Conservation (phyloP, 305 asterid genomes). For the Solanum hybrid region DNA sequence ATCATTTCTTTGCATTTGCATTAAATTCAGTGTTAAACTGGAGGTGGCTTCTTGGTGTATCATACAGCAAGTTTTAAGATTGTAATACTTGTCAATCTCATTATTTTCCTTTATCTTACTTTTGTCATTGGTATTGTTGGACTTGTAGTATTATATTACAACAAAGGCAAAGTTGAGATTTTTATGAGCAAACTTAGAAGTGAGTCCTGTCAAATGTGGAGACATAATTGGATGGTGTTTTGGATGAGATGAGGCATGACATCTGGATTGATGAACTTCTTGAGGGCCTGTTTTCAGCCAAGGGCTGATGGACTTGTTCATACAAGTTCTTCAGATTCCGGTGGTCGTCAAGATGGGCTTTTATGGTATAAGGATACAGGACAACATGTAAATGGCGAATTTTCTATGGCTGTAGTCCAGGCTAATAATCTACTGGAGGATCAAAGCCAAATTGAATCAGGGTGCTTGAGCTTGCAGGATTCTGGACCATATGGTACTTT, state of each 20-base stretch:
- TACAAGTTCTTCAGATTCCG: constrained; percentile 54
- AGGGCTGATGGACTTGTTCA: constrained; percentile 44
- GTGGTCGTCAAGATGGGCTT: constrained; percentile 83
- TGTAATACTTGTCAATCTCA: not conserved
- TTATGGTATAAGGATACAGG: constrained; percentile 88
- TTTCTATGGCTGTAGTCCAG: constrained; percentile 96
- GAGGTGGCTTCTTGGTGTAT: not conserved
- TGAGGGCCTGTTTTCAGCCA: constrained; percentile 90
- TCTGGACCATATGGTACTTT: constrained; percentile 89
- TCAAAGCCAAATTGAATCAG: constrained; percentile 90
- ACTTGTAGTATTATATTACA: not conserved
- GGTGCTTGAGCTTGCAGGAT: constrained; percentile 56
- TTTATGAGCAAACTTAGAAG: not conserved
- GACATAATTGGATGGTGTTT: constrained; percentile 42
- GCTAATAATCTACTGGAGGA: constrained; percentile 92
- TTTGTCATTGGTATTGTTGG: constrained; percentile 2
- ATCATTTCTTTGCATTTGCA: not conserved
- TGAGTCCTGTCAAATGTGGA: constrained; percentile 39
- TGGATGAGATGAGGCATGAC: constrained; percentile 97
- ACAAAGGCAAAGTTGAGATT: not conserved
- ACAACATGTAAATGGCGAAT: constrained; percentile 78
- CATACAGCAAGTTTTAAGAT: not conserved
- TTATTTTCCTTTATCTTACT: not conserved
- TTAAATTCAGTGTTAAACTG: not conserved
- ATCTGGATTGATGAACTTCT: constrained; percentile 71